A percentile compares a stretch with the other conserved stretches of the same genome.
Evolutionary conservation across 352 stramenopile genomes (phyloP).

Genomic region (Globisporangium carolinianum): DNA sequence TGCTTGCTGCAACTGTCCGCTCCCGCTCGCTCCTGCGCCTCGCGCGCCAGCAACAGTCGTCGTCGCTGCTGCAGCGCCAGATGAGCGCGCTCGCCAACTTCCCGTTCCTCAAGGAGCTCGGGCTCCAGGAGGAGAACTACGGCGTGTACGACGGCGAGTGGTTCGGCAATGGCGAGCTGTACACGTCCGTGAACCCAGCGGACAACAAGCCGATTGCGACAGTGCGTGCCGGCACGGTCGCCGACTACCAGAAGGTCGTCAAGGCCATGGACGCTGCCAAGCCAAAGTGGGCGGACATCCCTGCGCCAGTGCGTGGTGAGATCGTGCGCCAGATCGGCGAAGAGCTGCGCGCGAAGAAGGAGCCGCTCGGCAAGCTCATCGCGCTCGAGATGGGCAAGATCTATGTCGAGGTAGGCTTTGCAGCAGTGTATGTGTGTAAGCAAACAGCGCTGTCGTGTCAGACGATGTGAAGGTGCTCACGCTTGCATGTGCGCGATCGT

Average conservation of each 20-base stretch:
- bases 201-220: conserved; percentile 81
- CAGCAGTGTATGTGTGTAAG: neutral
- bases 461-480: no score
- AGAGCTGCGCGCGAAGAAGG: conserved; percentile 83
- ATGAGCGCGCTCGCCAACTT: conserved; percentile 48
- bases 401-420: conserved; percentile 58
- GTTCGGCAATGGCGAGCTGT: conserved; percentile 76
- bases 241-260: conserved; percentile 83
- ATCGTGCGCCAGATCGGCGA: conserved; percentile 91
- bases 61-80: conserved; percentile 13
- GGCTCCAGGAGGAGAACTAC: conserved; percentile 75
- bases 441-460: neutral
- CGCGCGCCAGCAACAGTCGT: conserved; percentile 5
- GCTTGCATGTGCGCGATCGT: neutral
- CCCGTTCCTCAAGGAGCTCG: conserved; percentile 76
- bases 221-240: conserved; percentile 69
- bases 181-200: conserved; percentile 80
- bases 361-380: conserved; percentile 87
- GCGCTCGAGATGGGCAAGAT: conserved; percentile 94
- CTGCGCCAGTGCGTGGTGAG: conserved; percentile 84
- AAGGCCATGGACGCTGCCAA: conserved; percentile 81
- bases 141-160: conserved; percentile 85
- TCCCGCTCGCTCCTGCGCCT: conserved; percentile 9
- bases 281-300: conserved; percentile 75
- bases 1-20: neutral